Conservation (phyloP, 306 rosid genomes). For the Prunus campanulata region DNA sequence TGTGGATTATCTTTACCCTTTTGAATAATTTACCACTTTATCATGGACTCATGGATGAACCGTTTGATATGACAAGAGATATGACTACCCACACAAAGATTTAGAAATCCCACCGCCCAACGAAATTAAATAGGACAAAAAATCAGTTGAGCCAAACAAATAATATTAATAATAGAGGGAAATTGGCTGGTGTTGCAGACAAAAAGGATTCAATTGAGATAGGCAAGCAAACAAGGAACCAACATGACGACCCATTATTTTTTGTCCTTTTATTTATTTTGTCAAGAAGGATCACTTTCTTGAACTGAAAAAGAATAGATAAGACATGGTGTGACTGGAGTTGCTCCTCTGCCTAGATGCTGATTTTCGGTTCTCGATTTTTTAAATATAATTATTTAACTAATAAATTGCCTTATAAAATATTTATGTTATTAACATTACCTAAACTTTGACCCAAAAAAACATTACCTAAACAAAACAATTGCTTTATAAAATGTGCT, state of each 20-base stretch:
- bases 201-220: slow-evolving; percentile 40
- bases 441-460: no score
- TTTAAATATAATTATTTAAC: not conserved
- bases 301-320: slow-evolving; percentile 23
- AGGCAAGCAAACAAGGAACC: slow-evolving; percentile 40
- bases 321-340: slow-evolving; percentile 15
- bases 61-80: slow-evolving; percentile 23
- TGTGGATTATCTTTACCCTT: not conserved
- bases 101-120: slow-evolving; percentile 31
- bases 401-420: no score
- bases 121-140: slow-evolving; percentile 20
- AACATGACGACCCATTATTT: slow-evolving; percentile 53
- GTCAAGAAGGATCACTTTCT: slow-evolving; percentile 11
- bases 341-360: slow-evolving; percentile 18
- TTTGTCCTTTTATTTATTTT: slow-evolving; percentile 28
- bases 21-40: not conserved
- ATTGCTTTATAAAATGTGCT: not conserved
- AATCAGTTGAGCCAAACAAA: slow-evolving; percentile 16
- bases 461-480: no score
- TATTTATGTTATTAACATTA: no score
- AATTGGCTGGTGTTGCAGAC: slow-evolving; percentile 32
- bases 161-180: not conserved
- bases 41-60: not conserved
- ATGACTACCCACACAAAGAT: slow-evolving; percentile 19
- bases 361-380: not conserved